Conservation (phyloP, 257 asterid genomes). For the Cruciata laevipes region DNA sequence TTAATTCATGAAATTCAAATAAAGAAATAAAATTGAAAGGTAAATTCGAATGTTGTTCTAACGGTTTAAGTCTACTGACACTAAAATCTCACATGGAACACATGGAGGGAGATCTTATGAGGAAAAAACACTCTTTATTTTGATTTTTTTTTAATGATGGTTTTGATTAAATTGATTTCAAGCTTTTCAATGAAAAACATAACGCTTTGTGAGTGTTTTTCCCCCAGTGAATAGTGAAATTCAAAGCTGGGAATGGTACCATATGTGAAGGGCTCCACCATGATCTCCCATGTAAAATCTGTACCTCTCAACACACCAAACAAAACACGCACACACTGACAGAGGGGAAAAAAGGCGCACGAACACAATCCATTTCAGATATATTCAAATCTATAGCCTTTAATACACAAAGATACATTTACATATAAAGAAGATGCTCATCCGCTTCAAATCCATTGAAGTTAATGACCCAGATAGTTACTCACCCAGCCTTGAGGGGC, state of each 20-base stretch:
- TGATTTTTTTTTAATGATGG: too few species aligned
- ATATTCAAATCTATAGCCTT: neutral
- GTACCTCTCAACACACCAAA: neutral
- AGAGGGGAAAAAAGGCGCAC: neutral
- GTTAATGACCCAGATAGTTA: neutral
- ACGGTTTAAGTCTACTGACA: too few species aligned
- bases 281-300: neutral
- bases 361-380: neutral
- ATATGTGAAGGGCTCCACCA: conserved; percentile 10
- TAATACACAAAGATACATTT: neutral
- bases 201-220: neutral
- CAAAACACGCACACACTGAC: neutral
- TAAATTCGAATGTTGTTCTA: too few species aligned
- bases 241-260: neutral
- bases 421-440: neutral
- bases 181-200: too few species aligned
- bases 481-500: neutral
- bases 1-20: too few species aligned
- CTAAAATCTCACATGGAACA: too few species aligned
- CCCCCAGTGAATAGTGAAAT: neutral
- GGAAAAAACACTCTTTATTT: too few species aligned
- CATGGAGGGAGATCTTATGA: too few species aligned
- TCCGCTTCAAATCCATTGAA: neutral
- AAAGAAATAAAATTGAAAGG: too few species aligned
- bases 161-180: neutral